A percentile compares a stretch with the other conserved stretches of the same genome.
Evolutionary conservation across 1,139 yeast genomes (phyloP).

Genomic region (Blastobotrys buckinghamii): DNA sequence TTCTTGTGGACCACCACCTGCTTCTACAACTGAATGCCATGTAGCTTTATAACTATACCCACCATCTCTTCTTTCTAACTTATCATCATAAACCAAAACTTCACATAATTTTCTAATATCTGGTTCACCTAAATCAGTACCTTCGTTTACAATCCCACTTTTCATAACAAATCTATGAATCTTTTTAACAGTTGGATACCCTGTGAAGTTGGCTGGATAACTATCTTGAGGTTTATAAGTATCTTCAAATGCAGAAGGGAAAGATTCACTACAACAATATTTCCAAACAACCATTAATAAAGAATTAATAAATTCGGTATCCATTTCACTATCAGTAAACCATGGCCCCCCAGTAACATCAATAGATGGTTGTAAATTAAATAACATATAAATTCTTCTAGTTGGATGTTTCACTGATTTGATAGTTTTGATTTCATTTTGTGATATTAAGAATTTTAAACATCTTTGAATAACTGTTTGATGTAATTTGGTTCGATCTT

Average conservation of each 20-base stretch:
- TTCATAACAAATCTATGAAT: conserved; percentile 71
- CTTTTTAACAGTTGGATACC: conserved; percentile 63
- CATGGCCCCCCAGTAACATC: conserved; percentile 99
- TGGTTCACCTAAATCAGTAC: conserved; percentile 66
- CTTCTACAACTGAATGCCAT: conserved; percentile 47
- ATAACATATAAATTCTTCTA: conserved; percentile 91
- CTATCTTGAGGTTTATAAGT: conserved; percentile 29
- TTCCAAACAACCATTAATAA: conserved; percentile 83
- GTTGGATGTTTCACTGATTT: conserved; percentile 96
- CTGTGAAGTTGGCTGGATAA: conserved; percentile 51
- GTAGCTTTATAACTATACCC: conserved; percentile 43
- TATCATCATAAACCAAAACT: conserved; percentile 81
- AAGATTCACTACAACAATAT: conserved; percentile 67
- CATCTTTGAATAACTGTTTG: conserved; percentile 88
- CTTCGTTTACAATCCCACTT: conserved; percentile 59
- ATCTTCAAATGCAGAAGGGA: conserved; percentile 50
- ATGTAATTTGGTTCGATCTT: conserved; percentile 85
- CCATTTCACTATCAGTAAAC: conserved; percentile 95
- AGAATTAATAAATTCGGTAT: conserved; percentile 86
- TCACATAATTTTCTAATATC: conserved; percentile 84
- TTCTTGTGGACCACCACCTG: conserved; percentile 11
- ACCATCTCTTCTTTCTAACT: conserved; percentile 56
- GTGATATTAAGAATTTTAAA: conserved; percentile 73
- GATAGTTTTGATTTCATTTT: conserved; percentile 81
- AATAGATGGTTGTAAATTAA: conserved; percentile 84